These are phyloP conservation scores for Fusarium sp. DNA, from an alignment of 2,329 filamentous ascomycete genomes.

Conservation along the genomic window DNA sequence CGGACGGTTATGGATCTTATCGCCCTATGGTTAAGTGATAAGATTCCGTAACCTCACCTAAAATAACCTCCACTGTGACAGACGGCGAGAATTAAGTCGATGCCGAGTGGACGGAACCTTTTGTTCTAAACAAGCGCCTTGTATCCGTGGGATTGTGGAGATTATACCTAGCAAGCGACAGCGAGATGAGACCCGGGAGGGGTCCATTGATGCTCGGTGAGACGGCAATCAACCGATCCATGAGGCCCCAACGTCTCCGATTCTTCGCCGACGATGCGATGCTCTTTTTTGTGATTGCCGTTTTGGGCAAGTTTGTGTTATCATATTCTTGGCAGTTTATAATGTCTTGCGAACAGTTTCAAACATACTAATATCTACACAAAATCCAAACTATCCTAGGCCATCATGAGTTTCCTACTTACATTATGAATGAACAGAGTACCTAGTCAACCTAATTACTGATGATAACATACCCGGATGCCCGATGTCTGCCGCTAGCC, in stretches of 20 bases:
- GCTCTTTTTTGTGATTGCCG: neutral
- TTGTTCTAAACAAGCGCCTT: constrained; percentile 1
- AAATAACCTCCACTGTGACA: neutral
- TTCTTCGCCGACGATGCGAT: constrained; percentile 21
- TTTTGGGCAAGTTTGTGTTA: constrained; percentile 23
- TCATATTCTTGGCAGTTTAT: neutral
- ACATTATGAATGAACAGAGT: neutral
- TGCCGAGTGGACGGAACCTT: constrained; percentile 17
- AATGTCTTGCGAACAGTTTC: neutral
- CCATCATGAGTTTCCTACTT: neutral
- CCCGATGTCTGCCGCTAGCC: constrained; percentile 3
- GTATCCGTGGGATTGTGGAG: constrained; percentile 21
- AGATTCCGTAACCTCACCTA: constrained; percentile 16
- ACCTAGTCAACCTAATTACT: neutral
- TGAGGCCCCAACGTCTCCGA: constrained; percentile 17
- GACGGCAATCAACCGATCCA: constrained; percentile 20
- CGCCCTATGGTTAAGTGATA: constrained; percentile 36
- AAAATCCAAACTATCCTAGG: neutral
- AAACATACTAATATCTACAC: neutral
- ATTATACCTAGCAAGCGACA: neutral
- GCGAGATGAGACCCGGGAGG: constrained; percentile 25
- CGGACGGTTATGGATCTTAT: constrained; percentile 32
- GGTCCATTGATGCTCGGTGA: constrained; percentile 23
- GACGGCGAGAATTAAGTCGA: constrained; percentile 14
- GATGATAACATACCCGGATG: neutral